Base-by-base conservation (phyloP, 352 stramenopile genomes). In the Elongisporangium undulatum region DNA sequence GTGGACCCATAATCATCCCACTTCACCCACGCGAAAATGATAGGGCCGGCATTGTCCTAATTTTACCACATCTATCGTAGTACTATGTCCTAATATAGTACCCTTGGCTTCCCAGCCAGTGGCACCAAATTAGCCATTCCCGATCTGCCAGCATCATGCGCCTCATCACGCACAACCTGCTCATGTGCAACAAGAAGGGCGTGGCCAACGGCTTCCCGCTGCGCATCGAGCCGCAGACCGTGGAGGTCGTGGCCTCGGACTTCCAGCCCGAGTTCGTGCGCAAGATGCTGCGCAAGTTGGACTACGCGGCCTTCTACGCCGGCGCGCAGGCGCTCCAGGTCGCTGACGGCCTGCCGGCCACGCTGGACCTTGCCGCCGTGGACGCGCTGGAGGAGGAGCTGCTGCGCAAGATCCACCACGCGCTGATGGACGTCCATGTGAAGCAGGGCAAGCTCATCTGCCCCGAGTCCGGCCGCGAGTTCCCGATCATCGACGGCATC, bases 401-500 rank as follows among this genome's bases (percentile, higher is more conserved):
- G 26, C 68, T 98, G 56, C 69, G 85, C 41, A 91, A 85, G 53
- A 79, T 98, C 53, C 92, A 98, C 68, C 80, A 95, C 53, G 87
- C 88, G 50, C 71, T 98, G 53, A 58, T 98, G 62, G 93, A 98
- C 55, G 82, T 99, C 58, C 96, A 99, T 64, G 91, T 99, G 21
- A 88, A 98, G 63, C 90, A 99, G 66, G 97, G 97, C 29, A 86
- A 86, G 55, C 84, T 99, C 34, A 68, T 99, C 12, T 99, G 97
- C 66, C 96, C 97, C 15, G 94, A 99, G 79, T 98, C 96, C 16
- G 94, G 93, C 24, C 86, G 97, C 16, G 89, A 92, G 56, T 99
- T 99, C 75, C 88, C 94, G 19, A 97, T 99, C 55, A 90, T 97
- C 53, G 92, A 99, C 58, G 86, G 95, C 59, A 99, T 99, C 70